Evolutionary conservation across 2,329 filamentous ascomycete genomes (phyloP).

Genomic region (Fusarium solani-melongenae): DNA sequence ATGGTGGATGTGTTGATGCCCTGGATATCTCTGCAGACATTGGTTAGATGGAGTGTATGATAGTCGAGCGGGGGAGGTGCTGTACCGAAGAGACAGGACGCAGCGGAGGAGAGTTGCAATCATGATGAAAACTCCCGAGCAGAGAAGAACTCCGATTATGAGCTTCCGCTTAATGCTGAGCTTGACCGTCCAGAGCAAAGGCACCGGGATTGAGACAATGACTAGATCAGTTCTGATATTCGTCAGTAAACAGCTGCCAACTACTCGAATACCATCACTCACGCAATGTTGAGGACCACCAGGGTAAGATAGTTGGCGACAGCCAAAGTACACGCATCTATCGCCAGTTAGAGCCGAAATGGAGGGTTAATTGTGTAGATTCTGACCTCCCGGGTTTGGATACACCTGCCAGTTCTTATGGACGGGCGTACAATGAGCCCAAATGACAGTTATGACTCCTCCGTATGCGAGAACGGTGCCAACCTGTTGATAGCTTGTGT

Average conservation of each 20-base stretch:
- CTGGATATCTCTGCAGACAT: slow-evolving; percentile 40
- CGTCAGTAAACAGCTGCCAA: slow-evolving; percentile 5
- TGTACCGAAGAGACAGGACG: slow-evolving; percentile 47
- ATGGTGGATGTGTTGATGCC: slow-evolving; percentile 53
- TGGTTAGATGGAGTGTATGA: background rate
- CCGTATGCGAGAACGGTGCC: slow-evolving; percentile 47
- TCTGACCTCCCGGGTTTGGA: slow-evolving; percentile 53
- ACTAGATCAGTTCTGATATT: slow-evolving; percentile 51
- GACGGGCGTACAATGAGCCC: slow-evolving; percentile 51
- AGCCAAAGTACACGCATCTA: slow-evolving; percentile 49
- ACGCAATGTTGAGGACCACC: slow-evolving; percentile 51
- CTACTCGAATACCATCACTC: slow-evolving; percentile 14
- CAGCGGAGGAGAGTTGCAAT: slow-evolving; percentile 55
- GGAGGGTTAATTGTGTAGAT: background rate
- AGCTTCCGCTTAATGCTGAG: slow-evolving; percentile 52
- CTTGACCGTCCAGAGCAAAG: slow-evolving; percentile 53
- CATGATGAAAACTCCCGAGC: slow-evolving; percentile 57
- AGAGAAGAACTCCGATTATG: slow-evolving; percentile 52
- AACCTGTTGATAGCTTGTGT: background rate
- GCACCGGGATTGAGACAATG: slow-evolving; percentile 54
- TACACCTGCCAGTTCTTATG: slow-evolving; percentile 54
- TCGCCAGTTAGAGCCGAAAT: background rate
- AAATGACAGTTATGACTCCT: slow-evolving; percentile 48
- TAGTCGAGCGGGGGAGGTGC: fast-evolving
- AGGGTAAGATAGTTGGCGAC: slow-evolving; percentile 52